Conservation (phyloP, 495 filamentous ascomycete genomes). For the Chaetomium fimeti region DNA sequence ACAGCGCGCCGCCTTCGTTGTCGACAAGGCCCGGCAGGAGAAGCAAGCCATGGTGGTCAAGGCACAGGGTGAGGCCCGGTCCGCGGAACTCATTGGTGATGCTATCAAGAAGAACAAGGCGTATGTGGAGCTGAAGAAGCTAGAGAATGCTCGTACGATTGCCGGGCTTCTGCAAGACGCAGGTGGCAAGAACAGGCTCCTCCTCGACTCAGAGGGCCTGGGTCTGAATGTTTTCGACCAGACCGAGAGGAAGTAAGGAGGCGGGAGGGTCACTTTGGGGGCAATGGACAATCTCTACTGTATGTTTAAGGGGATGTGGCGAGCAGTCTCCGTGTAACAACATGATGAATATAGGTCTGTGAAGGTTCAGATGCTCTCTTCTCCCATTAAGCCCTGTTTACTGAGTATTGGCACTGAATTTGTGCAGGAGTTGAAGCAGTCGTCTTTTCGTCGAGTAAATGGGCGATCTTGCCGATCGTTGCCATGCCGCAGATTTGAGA, state of each 20-base stretch:
- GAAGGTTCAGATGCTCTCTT: neutral
- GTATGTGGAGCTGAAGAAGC: conserved; percentile 94
- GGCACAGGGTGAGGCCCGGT: conserved; percentile 98
- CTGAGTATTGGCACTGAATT: too few species aligned
- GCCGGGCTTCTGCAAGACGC: conserved; percentile 78
- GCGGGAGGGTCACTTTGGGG: conserved; percentile 16
- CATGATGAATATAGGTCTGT: conserved; percentile 14
- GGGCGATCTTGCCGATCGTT: too few species aligned
- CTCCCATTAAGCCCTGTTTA: too few species aligned
- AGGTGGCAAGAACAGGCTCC: conserved; percentile 89
- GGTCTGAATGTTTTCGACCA: conserved; percentile 83
- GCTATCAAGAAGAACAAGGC: conserved; percentile 98
- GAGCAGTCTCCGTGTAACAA: conserved; percentile 23
- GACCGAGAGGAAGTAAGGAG: conserved; percentile 43
- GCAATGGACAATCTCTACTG: conserved; percentile 45
- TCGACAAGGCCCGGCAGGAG: conserved; percentile 98
- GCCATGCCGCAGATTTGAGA: too few species aligned
- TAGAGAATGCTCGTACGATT: conserved; percentile 91
- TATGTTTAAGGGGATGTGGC: conserved; percentile 38
- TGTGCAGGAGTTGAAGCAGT: too few species aligned
- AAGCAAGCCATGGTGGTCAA: conserved; percentile 98
- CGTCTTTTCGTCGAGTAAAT: too few species aligned
- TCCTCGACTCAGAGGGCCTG: conserved; percentile 83
- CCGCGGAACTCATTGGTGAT: conserved; percentile 95
- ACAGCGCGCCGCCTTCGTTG: conserved; percentile 93